Base-by-base conservation (phyloP, 495 filamentous ascomycete species). In the Xylaria flabelliformis region DNA sequence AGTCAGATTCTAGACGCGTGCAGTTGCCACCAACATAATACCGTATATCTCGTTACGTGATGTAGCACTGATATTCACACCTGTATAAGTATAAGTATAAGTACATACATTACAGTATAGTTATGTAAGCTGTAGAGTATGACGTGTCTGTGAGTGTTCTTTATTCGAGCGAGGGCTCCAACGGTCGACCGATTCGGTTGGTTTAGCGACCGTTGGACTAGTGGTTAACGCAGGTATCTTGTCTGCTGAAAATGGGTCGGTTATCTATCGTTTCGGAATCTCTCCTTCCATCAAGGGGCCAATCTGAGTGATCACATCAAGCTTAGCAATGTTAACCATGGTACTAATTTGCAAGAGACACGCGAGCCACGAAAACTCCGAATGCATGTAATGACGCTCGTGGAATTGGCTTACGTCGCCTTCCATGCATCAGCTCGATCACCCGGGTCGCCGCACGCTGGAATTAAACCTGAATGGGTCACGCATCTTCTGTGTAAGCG, bases 301-400 rank as follows among this genome's bases (percentile, higher is more conserved):
- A 70, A 70, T 70, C 41, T 70, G 55, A 70, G 42, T 34, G 29
- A 51, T 70, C 56, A 63, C 19, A 29, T 70, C 39, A 55, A 51
- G 15, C 64, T 1, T 32, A 51, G 32, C 12, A 46, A 34, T 42
- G 32, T 61, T 61, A 71, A 71, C 69, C 62, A 65, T 64, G 69
- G 61, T 58, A 58, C 50, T 26, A 56, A 24, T 42, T 71, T 51
- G 34, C 67, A 34, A 34, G 41, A 50, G 62, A 48, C 48, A 65
- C 48, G 61, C 61, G 50, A 66, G 39, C 21, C 69, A 71, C 61
- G 21, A 64, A 65, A 71, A 44, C 24, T 48, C 62, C 62, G 69
- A 65, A 71, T 62, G 62, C 69, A 71, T 50, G 62, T 50, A 71
- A 71, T 71, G 42, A 70, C 32, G 58, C 44, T 55, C 58, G 46